Conservation (phyloP, 306 rosid genomes). For the Cicer judaicum region DNA sequence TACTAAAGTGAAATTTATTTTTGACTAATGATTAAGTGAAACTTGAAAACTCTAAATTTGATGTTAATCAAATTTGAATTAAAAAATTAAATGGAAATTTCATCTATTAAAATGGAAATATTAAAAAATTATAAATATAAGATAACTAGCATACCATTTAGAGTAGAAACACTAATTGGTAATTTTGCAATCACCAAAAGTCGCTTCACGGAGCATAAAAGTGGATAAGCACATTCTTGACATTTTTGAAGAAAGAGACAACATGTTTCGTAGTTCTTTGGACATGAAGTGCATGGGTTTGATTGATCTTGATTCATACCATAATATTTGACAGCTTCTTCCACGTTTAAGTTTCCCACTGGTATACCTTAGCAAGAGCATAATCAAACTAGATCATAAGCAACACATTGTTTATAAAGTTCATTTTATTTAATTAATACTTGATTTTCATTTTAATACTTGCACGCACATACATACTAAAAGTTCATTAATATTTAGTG, state of each 20-base stretch:
- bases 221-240: not conserved
- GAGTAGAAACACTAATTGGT: not conserved
- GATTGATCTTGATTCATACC: not conserved
- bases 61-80: too few relatives aligned
- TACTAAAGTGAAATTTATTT: too few relatives aligned
- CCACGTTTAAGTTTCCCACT: not conserved
- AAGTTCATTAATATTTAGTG: too few relatives aligned
- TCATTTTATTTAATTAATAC: too few relatives aligned
- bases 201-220: not conserved
- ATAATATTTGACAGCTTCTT: not conserved
- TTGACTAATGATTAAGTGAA: too few relatives aligned
- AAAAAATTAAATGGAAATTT: too few relatives aligned
- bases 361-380: not conserved
- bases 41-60: too few relatives aligned
- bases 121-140: not conserved
- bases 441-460: too few relatives aligned
- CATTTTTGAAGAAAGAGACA: not conserved
- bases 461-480: too few relatives aligned
- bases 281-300: not conserved
- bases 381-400: not conserved
- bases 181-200: not conserved
- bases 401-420: too few relatives aligned
- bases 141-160: not conserved
- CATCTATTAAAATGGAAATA: not conserved
- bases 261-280: slow-evolving; percentile 27